Evolutionary conservation across 2,329 filamentous ascomycete species (phyloP), one percentile per base, ranked within the genome.

Genomic region (Ustilaginoidea virens): DNA sequence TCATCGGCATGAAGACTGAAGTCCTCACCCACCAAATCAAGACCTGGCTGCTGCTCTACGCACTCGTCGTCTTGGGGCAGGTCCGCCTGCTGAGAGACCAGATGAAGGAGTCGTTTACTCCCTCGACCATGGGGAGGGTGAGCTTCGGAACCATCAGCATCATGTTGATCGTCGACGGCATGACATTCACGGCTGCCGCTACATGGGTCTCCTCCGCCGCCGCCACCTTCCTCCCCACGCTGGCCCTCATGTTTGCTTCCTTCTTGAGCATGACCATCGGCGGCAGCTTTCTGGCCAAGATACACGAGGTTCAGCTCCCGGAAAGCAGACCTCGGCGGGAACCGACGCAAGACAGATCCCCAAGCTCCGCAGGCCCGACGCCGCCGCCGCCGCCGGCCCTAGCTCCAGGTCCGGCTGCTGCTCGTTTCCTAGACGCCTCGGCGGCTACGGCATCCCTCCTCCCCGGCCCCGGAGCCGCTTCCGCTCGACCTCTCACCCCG

Each of bases 21-120:
- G 53, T 69, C 9, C 67, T 68, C 36, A 51, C 72, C 15, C 55
- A 63, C 37, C 58, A 61, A 30, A 60, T 72, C 27, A 72, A 71
- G 34, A 55, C 58, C n/a, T 75, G 69, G 60, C 54, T 76, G 17
- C 52, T 75, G 16, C 46, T 60, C 4, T 66, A 70, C 34, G 65
- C 68, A 3, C 46, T 60, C 12, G 48, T 75, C n/a, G 53, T 75
- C 19, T 63, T 70, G 34, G 60, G 52, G n/a, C 74, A 80, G 47
- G 61, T 74, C 20, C 60, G 65, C 36, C 56, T 78, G 4, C 56
- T 77, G 31, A 73, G 74, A 43, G 49, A 58, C 26, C 74, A 80
- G 49, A 74, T 76, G 57, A 67, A 66, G 37, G 72, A 77, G 42
- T 67, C 72, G 1, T 73, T 61, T 26, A 79, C 74, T 6, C 74